phyloP scores from a whole-genome alignment of 768 basidiomycete genomes.

The Phaeolepiota aurea region DNA sequence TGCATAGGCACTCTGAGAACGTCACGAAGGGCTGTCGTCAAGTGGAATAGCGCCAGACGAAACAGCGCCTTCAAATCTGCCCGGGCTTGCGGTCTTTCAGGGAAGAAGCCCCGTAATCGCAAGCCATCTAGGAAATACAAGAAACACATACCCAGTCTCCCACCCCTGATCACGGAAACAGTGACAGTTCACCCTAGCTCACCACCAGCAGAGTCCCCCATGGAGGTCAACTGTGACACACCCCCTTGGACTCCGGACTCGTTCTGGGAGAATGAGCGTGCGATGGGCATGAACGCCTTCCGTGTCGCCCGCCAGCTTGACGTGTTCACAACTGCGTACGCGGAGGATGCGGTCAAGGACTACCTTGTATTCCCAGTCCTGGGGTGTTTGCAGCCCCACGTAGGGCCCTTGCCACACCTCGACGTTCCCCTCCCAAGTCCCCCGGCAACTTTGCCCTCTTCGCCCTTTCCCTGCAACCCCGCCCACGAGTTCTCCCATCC shows the following conservation, averaged over 20 bases:
- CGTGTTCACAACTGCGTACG: background rate
- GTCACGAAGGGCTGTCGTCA: no score
- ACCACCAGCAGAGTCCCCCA: no score
- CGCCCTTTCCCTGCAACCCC: no score
- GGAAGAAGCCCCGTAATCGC: no score
- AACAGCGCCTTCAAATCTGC: no score
- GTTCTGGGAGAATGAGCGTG: background rate
- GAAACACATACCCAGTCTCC: no score
- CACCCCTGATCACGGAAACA: no score
- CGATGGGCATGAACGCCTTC: background rate
- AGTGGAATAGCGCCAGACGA: no score
- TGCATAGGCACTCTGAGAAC: no score
- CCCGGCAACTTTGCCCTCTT: background rate
- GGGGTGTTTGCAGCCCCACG: background rate
- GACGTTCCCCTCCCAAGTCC: background rate
- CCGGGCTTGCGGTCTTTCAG: no score
- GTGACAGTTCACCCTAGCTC: no score
- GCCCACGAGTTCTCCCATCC: background rate
- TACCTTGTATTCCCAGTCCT: background rate
- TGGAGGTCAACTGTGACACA: background rate
- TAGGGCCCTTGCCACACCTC: background rate
- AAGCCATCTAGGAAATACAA: no score
- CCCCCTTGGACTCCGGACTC: background rate
- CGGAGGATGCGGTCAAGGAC: background rate
- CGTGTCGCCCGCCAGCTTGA: background rate